Evolutionary conservation across 331 rosid species (phyloP), one percentile per base, ranked within the genome.

Genomic region (Erythrophleum ivorense): DNA sequence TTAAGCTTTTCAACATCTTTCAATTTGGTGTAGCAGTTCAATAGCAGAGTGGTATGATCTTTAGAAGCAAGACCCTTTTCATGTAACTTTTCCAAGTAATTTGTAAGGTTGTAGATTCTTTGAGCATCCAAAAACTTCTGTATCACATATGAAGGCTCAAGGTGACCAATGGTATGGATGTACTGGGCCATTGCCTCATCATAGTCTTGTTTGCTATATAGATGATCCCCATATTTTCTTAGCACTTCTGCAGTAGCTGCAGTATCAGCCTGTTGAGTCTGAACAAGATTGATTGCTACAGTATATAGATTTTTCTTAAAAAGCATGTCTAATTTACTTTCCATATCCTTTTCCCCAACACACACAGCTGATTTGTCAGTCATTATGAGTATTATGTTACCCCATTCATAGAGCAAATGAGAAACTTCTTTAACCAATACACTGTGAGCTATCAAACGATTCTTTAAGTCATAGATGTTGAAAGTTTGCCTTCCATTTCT

Each of bases 331-430:
- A 95, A 85, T 86, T 95, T 95, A 97, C 98, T 95, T 92, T 95
- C 99, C 99, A 95, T 95, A 85, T 95, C 99, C 83, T 95, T 95
- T 88, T 95, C 99, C 80, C 99, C 97, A 69, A 93, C 85, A 85
- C 98, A 95, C 67, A 93, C 85, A 83, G 92, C 93, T 41, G 99
- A 90, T 60, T 91, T 94, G 85, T 95, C 98, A 43, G 83, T 82
- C 99, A 89, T 93, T 78, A 95, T 82, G 71, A 95, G 98, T 83
- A 95, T 85, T 81, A 95, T 90, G 85, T 89, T 93, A 55, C 99
- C 99, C 99, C 99, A 93, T 80, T 95, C 99, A 83, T 90, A 93
- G 48, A 95, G 98, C 96, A 95, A 87, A 86, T 93, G 96, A 69
- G 99, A 93, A 85, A 95, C 96, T 72, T 90, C 97, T 84, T 91